phyloP scores from a whole-genome alignment of 169 alveolate species.

The Sarcocystis neurona region DNA sequence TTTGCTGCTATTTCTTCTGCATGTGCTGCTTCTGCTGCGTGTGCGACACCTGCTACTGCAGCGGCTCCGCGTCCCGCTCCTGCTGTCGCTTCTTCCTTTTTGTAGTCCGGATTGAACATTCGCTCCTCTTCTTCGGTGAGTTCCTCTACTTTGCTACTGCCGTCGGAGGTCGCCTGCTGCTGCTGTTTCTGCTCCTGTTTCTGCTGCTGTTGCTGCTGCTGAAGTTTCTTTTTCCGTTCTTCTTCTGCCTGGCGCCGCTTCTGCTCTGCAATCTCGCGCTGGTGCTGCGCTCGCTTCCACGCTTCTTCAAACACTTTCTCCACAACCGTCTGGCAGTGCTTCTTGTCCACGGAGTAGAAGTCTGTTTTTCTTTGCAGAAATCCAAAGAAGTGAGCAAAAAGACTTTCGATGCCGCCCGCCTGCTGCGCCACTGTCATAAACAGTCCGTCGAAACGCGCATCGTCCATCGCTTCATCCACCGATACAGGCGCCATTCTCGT shows the following conservation, averaged over 20 bases:
- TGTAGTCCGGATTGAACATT: constrained; percentile 13
- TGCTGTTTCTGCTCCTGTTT: constrained; percentile 34
- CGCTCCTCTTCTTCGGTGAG: constrained; percentile 69
- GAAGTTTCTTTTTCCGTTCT: constrained; percentile 39
- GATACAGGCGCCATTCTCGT: no score
- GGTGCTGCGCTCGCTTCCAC: constrained; percentile 68
- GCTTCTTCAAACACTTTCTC: constrained; percentile 78
- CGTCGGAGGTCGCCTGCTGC: constrained; percentile 27
- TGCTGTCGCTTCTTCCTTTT: background rate
- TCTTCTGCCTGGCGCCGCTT: constrained; percentile 66
- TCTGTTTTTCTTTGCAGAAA: constrained; percentile 96
- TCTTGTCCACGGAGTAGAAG: constrained; percentile 80
- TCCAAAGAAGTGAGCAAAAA: constrained; percentile 91
- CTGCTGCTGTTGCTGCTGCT: constrained; percentile 31
- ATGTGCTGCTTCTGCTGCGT: background rate
- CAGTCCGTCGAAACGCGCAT: constrained; percentile 67
- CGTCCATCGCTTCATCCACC: constrained; percentile 55
- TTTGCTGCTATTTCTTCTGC: background rate
- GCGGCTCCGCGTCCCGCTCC: background rate
- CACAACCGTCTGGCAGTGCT: constrained; percentile 60
- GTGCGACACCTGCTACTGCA: background rate
- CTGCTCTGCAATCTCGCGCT: constrained; percentile 73
- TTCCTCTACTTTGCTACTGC: constrained; percentile 65
- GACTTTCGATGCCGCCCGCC: constrained; percentile 92
- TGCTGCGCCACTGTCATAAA: constrained; percentile 75